Percentiles rank a stretch among this genome's conserved stretches.
Conservation (phyloP, 257 asterid species). For the Rauvolfia tetraphylla region DNA sequence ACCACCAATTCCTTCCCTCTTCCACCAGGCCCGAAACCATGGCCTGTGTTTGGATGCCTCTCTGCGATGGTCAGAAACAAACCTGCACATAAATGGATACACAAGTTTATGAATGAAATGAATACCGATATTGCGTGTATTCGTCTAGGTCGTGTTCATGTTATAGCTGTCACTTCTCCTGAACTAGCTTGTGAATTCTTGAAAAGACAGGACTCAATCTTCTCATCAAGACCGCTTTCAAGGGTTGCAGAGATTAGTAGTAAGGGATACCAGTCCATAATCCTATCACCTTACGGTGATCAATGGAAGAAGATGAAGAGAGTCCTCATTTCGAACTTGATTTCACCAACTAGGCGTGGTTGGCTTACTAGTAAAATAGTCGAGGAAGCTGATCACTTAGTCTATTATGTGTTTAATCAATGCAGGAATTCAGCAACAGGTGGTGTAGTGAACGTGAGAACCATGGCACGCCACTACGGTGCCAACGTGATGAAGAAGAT, state of each 20-base stretch:
- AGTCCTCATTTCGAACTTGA: background rate
- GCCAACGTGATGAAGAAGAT: no score
- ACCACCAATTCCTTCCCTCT: background rate
- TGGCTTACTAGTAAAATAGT: background rate
- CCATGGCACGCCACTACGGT: no score
- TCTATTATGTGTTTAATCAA: no score
- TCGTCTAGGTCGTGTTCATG: background rate
- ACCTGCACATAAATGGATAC: conserved; percentile 6
- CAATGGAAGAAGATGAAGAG: conserved; percentile 13
- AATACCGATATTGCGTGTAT: conserved; percentile 23
- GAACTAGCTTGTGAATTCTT: conserved; percentile 32
- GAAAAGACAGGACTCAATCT: conserved; percentile 13
- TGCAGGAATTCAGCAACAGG: no score
- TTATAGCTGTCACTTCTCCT: conserved; percentile 24
- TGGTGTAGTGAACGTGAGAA: no score
- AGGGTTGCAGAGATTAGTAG: conserved; percentile 3
- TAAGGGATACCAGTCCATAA: conserved; percentile 10
- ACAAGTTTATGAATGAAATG: conserved; percentile 22
- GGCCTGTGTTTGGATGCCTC: conserved; percentile 15
- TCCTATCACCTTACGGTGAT: conserved; percentile 6
- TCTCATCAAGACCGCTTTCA: conserved; percentile 16
- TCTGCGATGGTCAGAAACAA: conserved; percentile 6
- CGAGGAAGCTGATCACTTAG: background rate
- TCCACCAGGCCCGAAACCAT: conserved; percentile 19
- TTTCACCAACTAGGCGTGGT: background rate